Conservation (phyloP, 805 yeast genomes). For the Kluyveromyces nonfermentans region DNA sequence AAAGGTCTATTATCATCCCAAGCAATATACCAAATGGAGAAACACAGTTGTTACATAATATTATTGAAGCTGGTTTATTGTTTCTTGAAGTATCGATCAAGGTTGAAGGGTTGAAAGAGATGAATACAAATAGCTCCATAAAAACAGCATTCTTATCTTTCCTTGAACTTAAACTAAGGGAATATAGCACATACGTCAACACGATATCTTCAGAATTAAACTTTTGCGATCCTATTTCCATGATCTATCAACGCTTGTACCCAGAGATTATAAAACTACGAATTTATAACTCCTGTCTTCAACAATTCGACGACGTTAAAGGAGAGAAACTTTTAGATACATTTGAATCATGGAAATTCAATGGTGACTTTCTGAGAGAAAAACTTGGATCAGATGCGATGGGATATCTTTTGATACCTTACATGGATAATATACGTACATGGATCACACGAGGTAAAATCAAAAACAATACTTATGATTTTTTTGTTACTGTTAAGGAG, state of each 20-base stretch:
- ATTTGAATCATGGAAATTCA: slow-evolving; percentile 40
- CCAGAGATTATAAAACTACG: slow-evolving; percentile 46
- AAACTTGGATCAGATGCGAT: slow-evolving; percentile 37
- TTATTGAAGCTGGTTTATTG: slow-evolving; percentile 66
- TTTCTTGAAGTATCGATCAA: slow-evolving; percentile 37
- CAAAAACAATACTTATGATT: slow-evolving; percentile 43
- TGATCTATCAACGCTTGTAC: background rate
- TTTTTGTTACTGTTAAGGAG: slow-evolving; percentile 38
- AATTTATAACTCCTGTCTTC: slow-evolving; percentile 39
- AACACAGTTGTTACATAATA: slow-evolving; percentile 43
- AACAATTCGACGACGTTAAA: slow-evolving; percentile 23
- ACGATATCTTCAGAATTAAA: background rate
- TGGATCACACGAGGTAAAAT: slow-evolving; percentile 71
- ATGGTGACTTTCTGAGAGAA: slow-evolving; percentile 54
- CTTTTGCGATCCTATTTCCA: background rate
- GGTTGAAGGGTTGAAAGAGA: slow-evolving; percentile 24
- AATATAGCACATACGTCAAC: slow-evolving; percentile 37
- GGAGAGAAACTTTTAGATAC: slow-evolving; percentile 49
- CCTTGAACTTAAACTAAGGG: slow-evolving; percentile 34
- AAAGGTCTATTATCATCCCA: slow-evolving; percentile 37
- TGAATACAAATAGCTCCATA: slow-evolving; percentile 38
- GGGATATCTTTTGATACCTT: slow-evolving; percentile 43
- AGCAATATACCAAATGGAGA: slow-evolving; percentile 43
- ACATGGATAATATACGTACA: slow-evolving; percentile 44
- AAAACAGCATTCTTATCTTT: slow-evolving; percentile 52